Conservation (phyloP, 2,329 filamentous ascomycete genomes). For the Whalleya microplaca region DNA sequence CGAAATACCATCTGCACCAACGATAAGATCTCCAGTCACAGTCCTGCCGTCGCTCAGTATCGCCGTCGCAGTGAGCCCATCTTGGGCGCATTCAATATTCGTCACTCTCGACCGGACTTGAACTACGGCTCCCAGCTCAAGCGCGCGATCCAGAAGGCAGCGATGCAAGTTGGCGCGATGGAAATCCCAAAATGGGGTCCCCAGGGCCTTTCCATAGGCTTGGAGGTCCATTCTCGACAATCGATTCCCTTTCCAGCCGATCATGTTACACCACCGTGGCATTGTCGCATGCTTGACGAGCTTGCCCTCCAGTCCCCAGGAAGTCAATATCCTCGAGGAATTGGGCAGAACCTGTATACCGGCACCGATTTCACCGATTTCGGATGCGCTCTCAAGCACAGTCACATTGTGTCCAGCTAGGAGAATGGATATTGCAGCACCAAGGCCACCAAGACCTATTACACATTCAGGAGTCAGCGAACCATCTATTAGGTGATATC, state of each 20-base stretch:
- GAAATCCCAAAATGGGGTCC: constrained; percentile 57
- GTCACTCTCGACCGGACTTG: constrained; percentile 48
- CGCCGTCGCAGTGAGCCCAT: constrained; percentile 42
- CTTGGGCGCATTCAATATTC: constrained; percentile 41
- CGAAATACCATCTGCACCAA: constrained; percentile 53
- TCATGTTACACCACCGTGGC: constrained; percentile 51
- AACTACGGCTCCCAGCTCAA: constrained; percentile 52
- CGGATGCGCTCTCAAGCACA: constrained; percentile 50
- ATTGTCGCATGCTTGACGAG: constrained; percentile 45
- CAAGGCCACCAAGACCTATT: constrained; percentile 53
- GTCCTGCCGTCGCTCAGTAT: constrained; percentile 42
- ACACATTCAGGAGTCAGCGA: not conserved
- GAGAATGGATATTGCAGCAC: constrained; percentile 50
- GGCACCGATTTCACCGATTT: constrained; percentile 53
- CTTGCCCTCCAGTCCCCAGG: constrained; percentile 51
- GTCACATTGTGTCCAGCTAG: constrained; percentile 51
- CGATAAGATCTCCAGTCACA: constrained; percentile 47
- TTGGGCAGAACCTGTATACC: constrained; percentile 57
- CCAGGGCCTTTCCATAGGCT: constrained; percentile 39
- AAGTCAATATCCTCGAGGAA: constrained; percentile 48
- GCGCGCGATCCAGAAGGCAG: constrained; percentile 49
- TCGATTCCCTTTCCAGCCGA: constrained; percentile 55
- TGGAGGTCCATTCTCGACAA: constrained; percentile 54
- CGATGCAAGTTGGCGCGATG: constrained; percentile 57
- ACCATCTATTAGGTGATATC: not conserved